phyloP scores from a whole-genome alignment of 208 protist species.

The Crithidia mellificae region DNA sequence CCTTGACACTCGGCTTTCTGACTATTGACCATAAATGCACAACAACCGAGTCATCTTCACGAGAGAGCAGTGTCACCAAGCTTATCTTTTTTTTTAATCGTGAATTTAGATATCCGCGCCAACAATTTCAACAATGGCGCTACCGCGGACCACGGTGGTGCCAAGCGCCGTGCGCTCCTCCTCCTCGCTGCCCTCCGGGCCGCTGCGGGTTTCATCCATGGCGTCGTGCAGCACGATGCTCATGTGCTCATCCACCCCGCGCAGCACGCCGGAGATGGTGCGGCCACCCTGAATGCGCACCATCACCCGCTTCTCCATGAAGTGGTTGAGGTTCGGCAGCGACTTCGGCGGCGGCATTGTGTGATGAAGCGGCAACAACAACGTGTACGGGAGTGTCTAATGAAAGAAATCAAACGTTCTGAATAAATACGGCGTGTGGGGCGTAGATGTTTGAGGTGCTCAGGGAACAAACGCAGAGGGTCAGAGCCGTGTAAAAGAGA shows the following conservation, averaged over 20 bases:
- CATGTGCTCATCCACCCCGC: slow-evolving; percentile 98
- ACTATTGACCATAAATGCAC: too few relatives aligned
- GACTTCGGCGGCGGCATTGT: slow-evolving; percentile 53
- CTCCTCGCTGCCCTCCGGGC: slow-evolving; percentile 32
- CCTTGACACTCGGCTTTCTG: too few relatives aligned
- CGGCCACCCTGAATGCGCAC: slow-evolving; percentile 96
- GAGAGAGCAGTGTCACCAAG: too few relatives aligned
- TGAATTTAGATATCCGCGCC: slow-evolving; percentile 61
- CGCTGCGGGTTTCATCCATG: slow-evolving; percentile 85
- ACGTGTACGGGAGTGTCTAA: too few relatives aligned
- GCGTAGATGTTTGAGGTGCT: too few relatives aligned
- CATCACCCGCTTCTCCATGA: slow-evolving; percentile 94
- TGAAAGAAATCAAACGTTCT: too few relatives aligned
- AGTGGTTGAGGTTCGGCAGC: slow-evolving; percentile 91
- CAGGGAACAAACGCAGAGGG: too few relatives aligned
- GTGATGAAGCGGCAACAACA: too few relatives aligned
- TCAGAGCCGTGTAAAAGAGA: too few relatives aligned
- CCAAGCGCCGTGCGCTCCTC: slow-evolving; percentile 82
- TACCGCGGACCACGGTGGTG: slow-evolving; percentile 90
- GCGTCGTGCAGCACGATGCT: slow-evolving; percentile 97
- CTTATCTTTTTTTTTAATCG: too few relatives aligned
- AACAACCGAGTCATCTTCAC: too few relatives aligned
- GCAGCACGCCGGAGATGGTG: slow-evolving; percentile 92
- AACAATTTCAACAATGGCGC: slow-evolving; percentile 90
- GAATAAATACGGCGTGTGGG: too few relatives aligned